Base-by-base conservation (phyloP, 2,329 filamentous ascomycete genomes). In the Dothideomycetidae sp. region DNA sequence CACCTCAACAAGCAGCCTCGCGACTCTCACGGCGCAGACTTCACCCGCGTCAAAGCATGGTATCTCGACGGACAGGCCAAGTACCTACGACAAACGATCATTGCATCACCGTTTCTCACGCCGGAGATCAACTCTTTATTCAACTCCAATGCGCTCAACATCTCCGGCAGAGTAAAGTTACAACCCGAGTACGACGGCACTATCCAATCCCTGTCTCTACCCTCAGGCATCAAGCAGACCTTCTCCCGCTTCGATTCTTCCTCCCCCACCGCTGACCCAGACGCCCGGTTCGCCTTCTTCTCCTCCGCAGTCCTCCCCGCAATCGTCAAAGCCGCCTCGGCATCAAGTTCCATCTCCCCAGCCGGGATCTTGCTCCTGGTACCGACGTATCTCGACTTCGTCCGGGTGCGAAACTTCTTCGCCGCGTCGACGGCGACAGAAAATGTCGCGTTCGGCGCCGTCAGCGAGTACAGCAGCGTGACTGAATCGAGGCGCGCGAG, bases 301-400 rank as follows among this genome's bases (percentile, higher is more conserved):
- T 81, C 74, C 33, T 78, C 78, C 31, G 77, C 83, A 17, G 68
- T 94, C 38, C 62, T 96, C 10, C 84, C 90, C 0, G 30, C 28
- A 30, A 21, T 38, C 36, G 18, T 28, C 16, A 38, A 38, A 17
- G 21, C 26, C 2, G 29, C 36, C 18, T 68, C 73, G 1, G 69
- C 94, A 11, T 67, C 73, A 36, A 80, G 81, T 50, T 71, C 78
- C 19, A 65, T 70, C n/a, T 74, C 73, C 42, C 72, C 75, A 40
- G 64, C 68, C 1, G 86, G 90, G 21, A 82, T 81, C 1, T 65
- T 98, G 11, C 68, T 98, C 52, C 94, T 93, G 61, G 76, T 96
- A 34, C 85, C 90, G 0, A 85, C 80, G 0, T 96, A 94, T 59
- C 76, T 94, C 42, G 90, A 98, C 62, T 96, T 96, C 56, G 80